Evolutionary conservation across 352 stramenopile genomes (phyloP).

Genomic region (Globisporangium parvum): DNA sequence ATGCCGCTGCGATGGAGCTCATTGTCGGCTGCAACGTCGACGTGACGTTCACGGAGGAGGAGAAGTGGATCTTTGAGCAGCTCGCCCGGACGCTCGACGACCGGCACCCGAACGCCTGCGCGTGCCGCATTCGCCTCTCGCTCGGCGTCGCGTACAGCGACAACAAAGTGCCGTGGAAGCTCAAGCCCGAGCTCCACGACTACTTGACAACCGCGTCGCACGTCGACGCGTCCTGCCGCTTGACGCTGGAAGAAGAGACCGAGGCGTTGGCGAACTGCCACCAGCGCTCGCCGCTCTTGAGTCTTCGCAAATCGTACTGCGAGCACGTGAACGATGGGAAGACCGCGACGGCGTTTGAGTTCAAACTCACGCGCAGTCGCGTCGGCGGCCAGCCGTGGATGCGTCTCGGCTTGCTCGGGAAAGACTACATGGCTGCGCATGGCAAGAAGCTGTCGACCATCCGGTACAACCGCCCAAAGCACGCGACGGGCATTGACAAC

Average conservation of each 20-base stretch:
- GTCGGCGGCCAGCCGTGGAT: slow-evolving; percentile 82
- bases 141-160: slow-evolving; percentile 87
- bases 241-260: slow-evolving; percentile 93
- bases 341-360: slow-evolving; percentile 29
- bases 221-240: slow-evolving; percentile 90
- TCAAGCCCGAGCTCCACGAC: slow-evolving; percentile 68
- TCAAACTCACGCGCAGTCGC: slow-evolving; percentile 61
- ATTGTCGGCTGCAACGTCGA: slow-evolving; percentile 96
- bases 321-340: slow-evolving; percentile 32
- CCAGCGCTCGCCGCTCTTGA: slow-evolving; percentile 58
- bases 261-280: slow-evolving; percentile 82
- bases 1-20: slow-evolving; percentile 94
- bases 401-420: slow-evolving; percentile 74
- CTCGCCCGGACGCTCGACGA: slow-evolving; percentile 93
- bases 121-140: slow-evolving; percentile 89
- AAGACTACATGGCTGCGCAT: slow-evolving; percentile 65
- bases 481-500: slow-evolving; percentile 40
- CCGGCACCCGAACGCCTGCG: slow-evolving; percentile 93
- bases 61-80: slow-evolving; percentile 97
- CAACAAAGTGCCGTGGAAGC: slow-evolving; percentile 88
- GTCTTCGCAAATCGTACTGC: slow-evolving; percentile 63
- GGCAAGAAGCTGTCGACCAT: slow-evolving; percentile 79
- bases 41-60: slow-evolving; percentile 92
- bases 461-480: slow-evolving; percentile 78
- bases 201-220: slow-evolving; percentile 89